A percentile compares a stretch with the other conserved stretches of the same genome.
Evolutionary conservation across 495 filamentous ascomycete genomes (phyloP).

Genomic region (Penicillium lividum): DNA sequence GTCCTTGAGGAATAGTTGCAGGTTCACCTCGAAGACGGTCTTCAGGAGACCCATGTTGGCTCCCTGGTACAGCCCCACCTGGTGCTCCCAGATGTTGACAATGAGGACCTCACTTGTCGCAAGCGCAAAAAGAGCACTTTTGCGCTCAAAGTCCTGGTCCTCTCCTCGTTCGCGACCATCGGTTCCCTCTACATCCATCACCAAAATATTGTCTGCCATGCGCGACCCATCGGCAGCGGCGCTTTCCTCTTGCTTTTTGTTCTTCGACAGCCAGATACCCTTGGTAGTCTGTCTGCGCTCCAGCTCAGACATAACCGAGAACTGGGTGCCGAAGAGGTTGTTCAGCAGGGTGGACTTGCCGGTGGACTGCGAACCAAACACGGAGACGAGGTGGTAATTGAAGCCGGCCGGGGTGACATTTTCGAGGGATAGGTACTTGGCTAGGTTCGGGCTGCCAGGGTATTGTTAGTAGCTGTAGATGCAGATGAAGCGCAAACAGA

Average conservation of each 20-base stretch:
- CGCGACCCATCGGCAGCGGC: conserved; percentile 34
- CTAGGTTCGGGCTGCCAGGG: conserved; percentile 66
- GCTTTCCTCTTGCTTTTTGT: conserved; percentile 59
- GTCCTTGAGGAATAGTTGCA: conserved; percentile 95
- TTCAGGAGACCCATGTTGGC: conserved; percentile 98
- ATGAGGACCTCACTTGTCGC: conserved; percentile 98
- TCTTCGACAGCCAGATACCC: conserved; percentile 99
- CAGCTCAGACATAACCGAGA: conserved; percentile 92
- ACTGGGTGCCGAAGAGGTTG: conserved; percentile 91
- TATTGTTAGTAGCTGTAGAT: conserved; percentile 26
- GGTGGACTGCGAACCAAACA: conserved; percentile 97
- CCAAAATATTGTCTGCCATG: conserved; percentile 97
- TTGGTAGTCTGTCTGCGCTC: conserved; percentile 96
- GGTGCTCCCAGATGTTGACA: conserved; percentile 99
- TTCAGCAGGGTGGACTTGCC: conserved; percentile 98
- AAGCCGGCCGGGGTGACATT: conserved; percentile 84
- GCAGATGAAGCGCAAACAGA: conserved; percentile 2
- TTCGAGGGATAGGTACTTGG: conserved; percentile 76
- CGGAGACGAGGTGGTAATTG: conserved; percentile 98
- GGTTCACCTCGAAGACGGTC: conserved; percentile 97
- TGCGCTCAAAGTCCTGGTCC: conserved; percentile 98
- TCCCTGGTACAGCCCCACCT: conserved; percentile 96
- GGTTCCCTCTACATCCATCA: conserved; percentile 99
- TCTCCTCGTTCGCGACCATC: conserved; percentile 95
- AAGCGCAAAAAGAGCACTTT: conserved; percentile 93